These are phyloP conservation scores for Cinchona pubescens DNA, from an alignment of 257 asterid species.

Conservation along the genomic window DNA sequence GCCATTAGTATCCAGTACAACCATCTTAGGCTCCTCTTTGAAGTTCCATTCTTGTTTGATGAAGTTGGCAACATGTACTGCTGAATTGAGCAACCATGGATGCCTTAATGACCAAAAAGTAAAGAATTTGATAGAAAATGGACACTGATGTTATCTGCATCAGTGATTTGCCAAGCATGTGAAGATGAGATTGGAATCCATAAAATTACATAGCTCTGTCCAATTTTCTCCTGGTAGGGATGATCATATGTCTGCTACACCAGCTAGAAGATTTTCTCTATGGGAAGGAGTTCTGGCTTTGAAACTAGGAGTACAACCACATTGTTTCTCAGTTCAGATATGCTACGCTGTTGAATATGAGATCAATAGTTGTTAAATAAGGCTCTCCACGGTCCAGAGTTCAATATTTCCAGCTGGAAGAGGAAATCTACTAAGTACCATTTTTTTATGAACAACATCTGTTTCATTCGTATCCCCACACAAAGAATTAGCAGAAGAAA, in stretches of 20 bases:
- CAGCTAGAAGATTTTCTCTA: constrained; percentile 46
- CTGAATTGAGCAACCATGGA: constrained; percentile 56
- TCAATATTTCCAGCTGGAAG: background rate
- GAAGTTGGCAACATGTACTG: constrained; percentile 36
- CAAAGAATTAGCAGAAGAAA: background rate
- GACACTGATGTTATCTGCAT: constrained; percentile 34
- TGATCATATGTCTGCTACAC: constrained; percentile 47
- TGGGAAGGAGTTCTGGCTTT: constrained; percentile 50
- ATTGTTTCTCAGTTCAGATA: constrained; percentile 52
- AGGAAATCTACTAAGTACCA: background rate
- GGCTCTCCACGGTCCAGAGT: background rate
- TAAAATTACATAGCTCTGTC: constrained; percentile 38
- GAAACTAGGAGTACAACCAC: constrained; percentile 65
- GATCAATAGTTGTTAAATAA: background rate
- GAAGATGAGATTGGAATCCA: constrained; percentile 60
- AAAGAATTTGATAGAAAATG: constrained; percentile 44
- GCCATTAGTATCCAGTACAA: constrained; percentile 48
- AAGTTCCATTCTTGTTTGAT: constrained; percentile 55
- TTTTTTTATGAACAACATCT: background rate
- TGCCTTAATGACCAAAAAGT: constrained; percentile 58
- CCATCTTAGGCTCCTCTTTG: constrained; percentile 45
- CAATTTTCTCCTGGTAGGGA: constrained; percentile 22
- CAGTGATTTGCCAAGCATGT: constrained; percentile 42
- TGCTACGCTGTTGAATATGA: constrained; percentile 43
- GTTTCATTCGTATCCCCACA: background rate